Base-by-base conservation (phyloP, 2,329 filamentous ascomycete species). In the Fusarium tuaranense region DNA sequence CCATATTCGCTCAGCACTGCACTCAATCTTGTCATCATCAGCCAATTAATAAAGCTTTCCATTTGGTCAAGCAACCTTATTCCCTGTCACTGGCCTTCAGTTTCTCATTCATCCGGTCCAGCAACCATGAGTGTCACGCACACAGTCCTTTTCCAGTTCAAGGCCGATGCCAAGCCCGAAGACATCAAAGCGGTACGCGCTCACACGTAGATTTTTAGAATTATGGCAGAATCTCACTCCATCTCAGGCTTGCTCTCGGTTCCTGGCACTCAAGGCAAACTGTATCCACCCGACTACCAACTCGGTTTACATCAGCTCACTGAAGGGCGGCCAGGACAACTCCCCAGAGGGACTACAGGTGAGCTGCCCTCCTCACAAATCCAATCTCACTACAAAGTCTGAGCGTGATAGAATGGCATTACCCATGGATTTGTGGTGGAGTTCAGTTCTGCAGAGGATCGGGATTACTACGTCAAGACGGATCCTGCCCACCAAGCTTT, bases 381-480 rank as follows among this genome's bases (percentile, higher is more conserved):
- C 16, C 1, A 6, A 34, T 4, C 13, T 25, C 14, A 10, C 20
- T 16, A 10, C 16, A 18, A n/a, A 27, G 14, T 5, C 53, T 65
- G 2, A 69, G 41, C 10, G 3, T 25, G 53, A 12, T 69, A 90
- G 91, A 86, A 87, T 64, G 92, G 88, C 1, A 89, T 92, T 63
- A 91, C 91, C 1, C 92, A 95, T 79, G 91, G 86, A 0, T 94
- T 95, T 73, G 87, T 95, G 2, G 87, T 88, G 27, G 89, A 94
- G 76, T 95, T 95, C 69, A 86, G 88, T 8, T 91, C 80, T 38
- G 84, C 84, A 20, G 87, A 89, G 72, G 92, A 95, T 79, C 85
- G 92, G 59, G 87, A 91, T 70, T 94, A 94, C 76, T 95, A 94
- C 79, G 81, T 92, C 16, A 81, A 88, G 62, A 83, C 90, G 38